Conservation (phyloP, 176 grass and related monocot genomes). For the Oryza longistaminata region DNA sequence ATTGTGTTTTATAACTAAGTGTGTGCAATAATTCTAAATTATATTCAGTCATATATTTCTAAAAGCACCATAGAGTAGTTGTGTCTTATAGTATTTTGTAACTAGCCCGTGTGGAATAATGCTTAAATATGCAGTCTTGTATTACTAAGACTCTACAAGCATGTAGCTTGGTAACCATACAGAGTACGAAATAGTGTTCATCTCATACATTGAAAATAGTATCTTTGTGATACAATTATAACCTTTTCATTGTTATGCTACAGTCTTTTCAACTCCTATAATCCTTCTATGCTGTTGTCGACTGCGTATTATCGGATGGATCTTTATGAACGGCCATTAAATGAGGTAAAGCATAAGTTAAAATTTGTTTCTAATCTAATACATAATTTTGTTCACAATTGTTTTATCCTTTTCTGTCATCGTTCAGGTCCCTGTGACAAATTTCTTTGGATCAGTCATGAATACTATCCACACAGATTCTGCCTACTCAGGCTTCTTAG, state of each 20-base stretch:
- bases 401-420: slow-evolving; percentile 17
- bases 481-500: slow-evolving; percentile 65
- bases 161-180: background rate
- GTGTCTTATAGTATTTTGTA: slow-evolving; percentile 10
- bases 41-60: slow-evolving; percentile 1
- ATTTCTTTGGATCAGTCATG: slow-evolving; percentile 99
- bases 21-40: background rate
- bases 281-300: slow-evolving; percentile 82
- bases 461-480: slow-evolving; percentile 90
- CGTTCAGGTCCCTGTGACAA: slow-evolving; percentile 86
- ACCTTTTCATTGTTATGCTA: slow-evolving; percentile 23
- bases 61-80: background rate
- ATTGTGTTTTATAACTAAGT: slow-evolving; percentile 6
- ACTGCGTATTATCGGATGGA: slow-evolving; percentile 94
- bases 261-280: slow-evolving; percentile 97
- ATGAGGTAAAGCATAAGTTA: slow-evolving; percentile 52
- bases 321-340: slow-evolving; percentile 76
- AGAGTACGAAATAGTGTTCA: background rate
- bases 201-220: slow-evolving; percentile 16
- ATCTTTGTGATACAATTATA: slow-evolving; percentile 1
- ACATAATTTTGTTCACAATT: slow-evolving; percentile 23
- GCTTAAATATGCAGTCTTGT: background rate
- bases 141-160: background rate
- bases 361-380: slow-evolving; percentile 36
- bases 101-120: background rate